Evolutionary conservation across 306 rosid genomes (phyloP).

Genomic region (Gynostemma pentaphyllum): DNA sequence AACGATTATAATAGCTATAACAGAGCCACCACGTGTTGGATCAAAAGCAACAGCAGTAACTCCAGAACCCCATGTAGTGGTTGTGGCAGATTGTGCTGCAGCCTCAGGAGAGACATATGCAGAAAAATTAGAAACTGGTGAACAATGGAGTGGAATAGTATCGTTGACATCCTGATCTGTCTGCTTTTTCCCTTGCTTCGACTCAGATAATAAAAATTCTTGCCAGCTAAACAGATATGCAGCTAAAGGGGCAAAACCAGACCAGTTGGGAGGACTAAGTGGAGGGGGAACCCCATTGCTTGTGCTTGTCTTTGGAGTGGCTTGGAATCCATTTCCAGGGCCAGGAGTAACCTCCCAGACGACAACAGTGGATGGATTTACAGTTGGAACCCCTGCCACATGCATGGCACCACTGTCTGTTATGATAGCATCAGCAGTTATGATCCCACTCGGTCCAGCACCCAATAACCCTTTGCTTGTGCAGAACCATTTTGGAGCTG

Average conservation of each 20-base stretch:
- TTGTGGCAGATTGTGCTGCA: constrained; percentile 94
- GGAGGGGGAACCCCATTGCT: constrained; percentile 62
- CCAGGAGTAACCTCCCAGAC: constrained; percentile 99
- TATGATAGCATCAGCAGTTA: constrained; percentile 98
- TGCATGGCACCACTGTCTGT: constrained; percentile 98
- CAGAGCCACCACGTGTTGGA: constrained; percentile 96
- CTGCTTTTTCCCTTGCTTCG: constrained; percentile 64
- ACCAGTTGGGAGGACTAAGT: constrained; percentile 64
- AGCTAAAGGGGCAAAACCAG: constrained; percentile 85
- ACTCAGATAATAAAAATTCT: constrained; percentile 68
- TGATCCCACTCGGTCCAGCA: constrained; percentile 98
- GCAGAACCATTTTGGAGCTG: constrained; percentile 72
- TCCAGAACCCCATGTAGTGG: constrained; percentile 99
- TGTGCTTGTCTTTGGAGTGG: constrained; percentile 60
- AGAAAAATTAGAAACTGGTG: constrained; percentile 96
- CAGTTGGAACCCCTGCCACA: constrained; percentile 96
- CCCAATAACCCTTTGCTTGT: constrained; percentile 98
- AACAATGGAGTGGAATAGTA: constrained; percentile 72
- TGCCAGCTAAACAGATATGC: constrained; percentile 96
- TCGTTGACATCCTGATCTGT: constrained; percentile 50
- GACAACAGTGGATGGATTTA: constrained; percentile 95
- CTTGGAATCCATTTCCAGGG: constrained; percentile 87
- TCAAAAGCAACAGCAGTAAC: constrained; percentile 98
- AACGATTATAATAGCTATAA: constrained; percentile 85
- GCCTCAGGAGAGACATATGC: constrained; percentile 98